Base-by-base conservation (phyloP, 495 filamentous ascomycete species). In the Evernia prunastri region DNA sequence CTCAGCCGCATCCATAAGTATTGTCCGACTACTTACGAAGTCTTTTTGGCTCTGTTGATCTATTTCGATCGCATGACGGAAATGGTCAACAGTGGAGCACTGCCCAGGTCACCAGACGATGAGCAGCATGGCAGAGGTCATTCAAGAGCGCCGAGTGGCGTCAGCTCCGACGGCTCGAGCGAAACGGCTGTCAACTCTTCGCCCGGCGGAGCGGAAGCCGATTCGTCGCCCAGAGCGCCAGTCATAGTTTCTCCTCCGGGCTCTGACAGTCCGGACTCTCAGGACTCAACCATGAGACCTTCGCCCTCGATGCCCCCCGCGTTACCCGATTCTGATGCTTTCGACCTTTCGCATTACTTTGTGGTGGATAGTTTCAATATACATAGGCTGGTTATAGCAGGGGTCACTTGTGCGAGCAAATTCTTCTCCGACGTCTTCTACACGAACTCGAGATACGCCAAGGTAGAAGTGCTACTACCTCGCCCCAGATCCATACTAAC, bases 351-450 rank as follows among this genome's bases (percentile, higher is more conserved):
- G 54, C 85, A 91, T 68, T 97, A 92, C 70, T 99, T 99, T 71
- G 93, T 97, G 56, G 94, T 97, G 3, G 94, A 99, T 78, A 97
- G 93, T 73, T 99, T 94, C 76, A 99, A 99, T 75, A 99, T 99
- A 67, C 94, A 99, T 70, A 87, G 94, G 35, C 78, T 99, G 60
- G 92, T 97, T 54, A 99, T 99, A 74, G 92, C 94, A 12, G 94
- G 92, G 27, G 95, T 99, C 56, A 97, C 94, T 20, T 97, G 95
- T 75, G 93, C 95, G 15, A 96, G 92, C 83, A 99, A 99, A 78
- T 99, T 97, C 81, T 99, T 99, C 75, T 97, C 92, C 5, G 94
- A 99, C 79, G 91, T 97, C 51, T 99, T 99, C 70, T 99, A 97
- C 71, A 99, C 94, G 23, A 99, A 99, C 76, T 97, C 95, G 54